Base-by-base conservation (phyloP, 2,329 filamentous ascomycete species). In the Trichoderma lentiforme region DNA sequence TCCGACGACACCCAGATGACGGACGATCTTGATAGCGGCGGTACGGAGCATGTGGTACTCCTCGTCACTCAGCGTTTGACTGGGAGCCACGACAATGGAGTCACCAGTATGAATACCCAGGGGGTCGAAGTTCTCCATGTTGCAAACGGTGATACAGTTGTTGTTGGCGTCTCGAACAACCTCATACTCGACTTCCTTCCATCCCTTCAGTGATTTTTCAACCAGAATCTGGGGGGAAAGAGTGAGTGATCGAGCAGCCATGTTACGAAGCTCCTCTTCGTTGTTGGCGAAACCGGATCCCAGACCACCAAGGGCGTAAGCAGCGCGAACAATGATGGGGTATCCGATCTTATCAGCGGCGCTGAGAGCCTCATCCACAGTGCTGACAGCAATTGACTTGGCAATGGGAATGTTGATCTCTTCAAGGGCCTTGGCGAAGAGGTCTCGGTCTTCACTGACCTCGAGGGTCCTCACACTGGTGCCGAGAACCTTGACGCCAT, bases 21-120 rank as follows among this genome's bases (percentile, higher is more conserved):
- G 92, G 78, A 99, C 93, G 79, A 99, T 98, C 88, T 98, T 98
- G 86, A 98, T 98, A 61, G 96, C 94, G 74, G 96, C 95, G 56
- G 94, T 94, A 78, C 96, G 94, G 77, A 99, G 93, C 96, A 99
- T 98, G 86, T 99, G 95, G 82, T 98, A 99, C 83, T 99, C 96
- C 86, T 98, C 96, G 78, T 99, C 96, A 79, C 93, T 97, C 79
- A 99, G 87, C 28, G 96, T 99, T 85, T 99, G 96, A 84, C 93
- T 96, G 64, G 96, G 96, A 53, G 96, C 96, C 73, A 98, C 95
- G 74, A 99, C 96, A 78, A 99, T 99, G 78, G 95, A 98, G 86
- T 99, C 96, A 84, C 96, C 96, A 61, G 96, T 99, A 84, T 99
- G 96, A 71, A 97, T 97, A 79, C 96, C 96, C 47, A 99, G 90